These are phyloP conservation scores for Backusella morwellensis DNA, from an alignment of 192 early-diverging fungal genomes.

Conservation along the genomic window DNA sequence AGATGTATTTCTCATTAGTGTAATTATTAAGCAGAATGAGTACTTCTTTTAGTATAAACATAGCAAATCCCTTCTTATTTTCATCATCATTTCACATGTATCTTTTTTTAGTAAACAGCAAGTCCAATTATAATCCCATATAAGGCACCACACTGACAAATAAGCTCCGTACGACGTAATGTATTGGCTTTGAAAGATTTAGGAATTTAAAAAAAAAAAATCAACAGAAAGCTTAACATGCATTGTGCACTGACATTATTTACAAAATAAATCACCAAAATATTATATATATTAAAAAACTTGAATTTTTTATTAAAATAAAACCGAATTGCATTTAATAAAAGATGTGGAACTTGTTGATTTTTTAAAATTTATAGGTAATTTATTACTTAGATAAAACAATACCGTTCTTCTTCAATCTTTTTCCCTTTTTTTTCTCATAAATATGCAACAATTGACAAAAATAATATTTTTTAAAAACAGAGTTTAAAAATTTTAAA, in stretches of 20 bases:
- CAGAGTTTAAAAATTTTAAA: not conserved
- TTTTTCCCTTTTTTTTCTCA: not conserved
- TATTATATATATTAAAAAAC: too few relatives aligned
- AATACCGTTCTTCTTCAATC: not conserved
- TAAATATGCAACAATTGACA: not conserved
- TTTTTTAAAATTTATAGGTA: not conserved
- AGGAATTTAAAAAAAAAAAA: not conserved
- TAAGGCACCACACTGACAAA: not conserved
- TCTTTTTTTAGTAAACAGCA: not conserved
- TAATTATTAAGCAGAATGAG: not conserved
- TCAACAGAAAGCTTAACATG: not conserved
- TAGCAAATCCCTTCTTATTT: not conserved
- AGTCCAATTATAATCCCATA: not conserved
- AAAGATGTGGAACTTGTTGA: not conserved
- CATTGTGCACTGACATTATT: not conserved
- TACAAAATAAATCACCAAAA: not conserved
- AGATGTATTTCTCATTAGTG: not conserved
- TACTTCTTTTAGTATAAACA: not conserved
- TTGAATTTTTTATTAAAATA: not conserved
- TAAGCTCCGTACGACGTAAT: not conserved
- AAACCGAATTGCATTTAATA: not conserved
- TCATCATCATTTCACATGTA: not conserved
- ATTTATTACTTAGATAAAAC: not conserved
- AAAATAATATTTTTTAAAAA: not conserved
- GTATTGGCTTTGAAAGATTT: not conserved